Evolutionary conservation across 1,284 basidiomycete genomes (phyloP), one percentile per base, ranked within the genome.

Genomic region (Sphagnurus paluster): DNA sequence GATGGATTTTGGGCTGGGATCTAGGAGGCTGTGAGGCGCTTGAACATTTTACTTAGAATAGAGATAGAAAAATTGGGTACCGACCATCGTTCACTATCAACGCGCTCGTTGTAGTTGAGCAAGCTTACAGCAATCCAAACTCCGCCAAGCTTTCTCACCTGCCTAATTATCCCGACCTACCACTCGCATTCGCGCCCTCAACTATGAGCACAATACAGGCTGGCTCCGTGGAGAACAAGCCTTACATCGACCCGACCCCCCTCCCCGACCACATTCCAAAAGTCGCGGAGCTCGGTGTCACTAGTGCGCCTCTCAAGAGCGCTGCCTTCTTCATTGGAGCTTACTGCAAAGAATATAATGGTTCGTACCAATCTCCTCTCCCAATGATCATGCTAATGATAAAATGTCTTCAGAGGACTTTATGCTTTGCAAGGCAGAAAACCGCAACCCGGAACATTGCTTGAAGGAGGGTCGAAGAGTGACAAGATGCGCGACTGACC

Each of bases 351-450:
- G 90, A 93, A 50, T 96, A 88, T 75, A 98, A 98, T 72, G 97
- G 95, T 95, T 60, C 54, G 87, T 76, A 46, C 32, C 25, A 9
- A 32, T 44, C 8, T 24, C 39, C 26, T 37, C 26, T 9, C 39
- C n/a, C 30, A 13, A 19, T 30, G 42, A 40, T 32, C 30, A 13
- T 36, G n/a, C 37, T 34, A 4, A 26, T 39, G 25, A 9, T 29
- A n/a, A 11, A 4, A 9, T 3, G 32, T 39, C 28, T 45, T 35
- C 63, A 97, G 94, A 98, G 82, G 96, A 99, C 75, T 99, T 98
- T 64, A 98, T 99, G 93, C 87, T 98, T 47, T 99, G 97, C 82
- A 99, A 99, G 76, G 76, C 82, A 39, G 94, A 98, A 75, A 87
- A 82, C 65, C 78, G 75, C 46, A 87, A 98, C 65, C 93, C 97